phyloP scores from a whole-genome alignment of 2,329 filamentous ascomycete genomes.

The Teratosphaeriaceae sp. region DNA sequence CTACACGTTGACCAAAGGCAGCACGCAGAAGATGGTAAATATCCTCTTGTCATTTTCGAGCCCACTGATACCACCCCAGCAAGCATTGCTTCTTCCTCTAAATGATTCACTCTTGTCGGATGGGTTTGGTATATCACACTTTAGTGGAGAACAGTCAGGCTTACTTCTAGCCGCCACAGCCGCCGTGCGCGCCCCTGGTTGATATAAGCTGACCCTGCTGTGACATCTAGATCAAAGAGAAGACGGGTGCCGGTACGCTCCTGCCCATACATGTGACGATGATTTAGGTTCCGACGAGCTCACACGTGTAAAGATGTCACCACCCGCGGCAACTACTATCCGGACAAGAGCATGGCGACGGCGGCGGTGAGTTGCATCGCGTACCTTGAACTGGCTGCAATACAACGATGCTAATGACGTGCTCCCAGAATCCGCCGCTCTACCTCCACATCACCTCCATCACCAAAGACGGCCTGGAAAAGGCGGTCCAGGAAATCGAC shows the following conservation, averaged over 20 bases:
- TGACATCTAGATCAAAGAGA: constrained; percentile 98
- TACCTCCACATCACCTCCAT: constrained; percentile 95
- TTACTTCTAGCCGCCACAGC: constrained; percentile 39
- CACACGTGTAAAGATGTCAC: constrained; percentile 86
- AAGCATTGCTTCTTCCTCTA: constrained; percentile 34
- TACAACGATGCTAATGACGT: background rate
- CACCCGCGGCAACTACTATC: constrained; percentile 91
- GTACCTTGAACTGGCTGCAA: too few relatives aligned
- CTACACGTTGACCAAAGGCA: constrained; percentile 93
- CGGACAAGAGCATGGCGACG: constrained; percentile 96
- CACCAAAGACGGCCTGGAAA: constrained; percentile 82
- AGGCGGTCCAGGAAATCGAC: constrained; percentile 80
- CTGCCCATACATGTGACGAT: constrained; percentile 42
- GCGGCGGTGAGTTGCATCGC: constrained; percentile 63
- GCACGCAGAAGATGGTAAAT: constrained; percentile 99
- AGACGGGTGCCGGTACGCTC: constrained; percentile 98
- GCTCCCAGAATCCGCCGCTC: constrained; percentile 65
- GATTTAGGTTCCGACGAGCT: constrained; percentile 49
- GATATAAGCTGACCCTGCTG: constrained; percentile 85
- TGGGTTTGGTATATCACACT: constrained; percentile 24
- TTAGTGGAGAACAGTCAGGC: constrained; percentile 36
- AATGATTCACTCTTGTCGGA: constrained; percentile 5
- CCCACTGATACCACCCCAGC: constrained; percentile 55
- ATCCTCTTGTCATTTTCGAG: constrained; percentile 44
- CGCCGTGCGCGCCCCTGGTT: constrained; percentile 48